Base-by-base conservation (phyloP, 306 rosid genomes). In the Castanospermum australe region DNA sequence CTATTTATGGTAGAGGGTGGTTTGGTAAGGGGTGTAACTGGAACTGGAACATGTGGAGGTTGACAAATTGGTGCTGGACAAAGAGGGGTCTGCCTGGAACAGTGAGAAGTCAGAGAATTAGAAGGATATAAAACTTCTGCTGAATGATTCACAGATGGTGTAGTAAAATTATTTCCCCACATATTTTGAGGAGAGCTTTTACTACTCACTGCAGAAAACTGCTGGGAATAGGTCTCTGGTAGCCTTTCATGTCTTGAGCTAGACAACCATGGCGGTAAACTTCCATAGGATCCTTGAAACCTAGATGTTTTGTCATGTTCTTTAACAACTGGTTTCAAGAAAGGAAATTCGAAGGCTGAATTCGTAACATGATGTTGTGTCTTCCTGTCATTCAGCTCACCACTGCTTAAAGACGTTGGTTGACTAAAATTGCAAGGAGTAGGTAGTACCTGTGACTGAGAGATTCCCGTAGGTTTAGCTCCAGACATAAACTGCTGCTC, bases 261-360 rank as follows among this genome's bases (percentile, higher is more conserved):
- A 44, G 59, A 84, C 68, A 87, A 59, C 91, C 91, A 83, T 10
- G 92, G 88, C 15, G 95, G 93, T 36, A 87, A 75, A 56, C 79
- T 79, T 55, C 55, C 67, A 47, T 78, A 39, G 51, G 85, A 72
- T 54, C 84, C 80, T 77, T 81, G 79, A 70, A 83, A 74, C 84
- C 89, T 76, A 66, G 92, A 67, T 44, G 87, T 61, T 54, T 77
- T 88, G 44, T 77, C 84, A 69, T 79, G 81, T 30, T 77, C 90
- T 77, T 83, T 84, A 78, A 71, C 80, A 69, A 81, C 86, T 14
- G 89, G 88, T 70, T 73, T 81, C 61, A 84, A 67, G 78, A 90
- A 89, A 50, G 98, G 89, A 76, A 86, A 86, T 44, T 56, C 87
- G 18, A 80, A 63, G 14, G 87, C 54, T 51, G 89, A 81, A 55